Conservation (phyloP, 768 basidiomycete genomes). For the Termitomyces sp. region DNA sequence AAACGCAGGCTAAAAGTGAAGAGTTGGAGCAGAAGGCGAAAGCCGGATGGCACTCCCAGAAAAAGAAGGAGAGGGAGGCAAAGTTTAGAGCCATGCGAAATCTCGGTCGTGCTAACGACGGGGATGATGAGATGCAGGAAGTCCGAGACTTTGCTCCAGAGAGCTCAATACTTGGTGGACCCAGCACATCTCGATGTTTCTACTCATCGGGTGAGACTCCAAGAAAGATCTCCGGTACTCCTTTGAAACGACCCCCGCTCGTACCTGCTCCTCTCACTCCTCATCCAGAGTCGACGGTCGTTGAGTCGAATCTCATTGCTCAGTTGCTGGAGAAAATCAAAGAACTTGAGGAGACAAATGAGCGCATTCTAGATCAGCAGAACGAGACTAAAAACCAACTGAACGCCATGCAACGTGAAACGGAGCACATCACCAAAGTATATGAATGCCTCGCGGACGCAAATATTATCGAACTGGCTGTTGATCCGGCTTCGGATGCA, state of each 20-base stretch:
- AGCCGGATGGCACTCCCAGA: slow-evolving; percentile 35
- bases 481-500: slow-evolving; percentile 25
- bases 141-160: slow-evolving; percentile 61
- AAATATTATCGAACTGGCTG: slow-evolving; percentile 43
- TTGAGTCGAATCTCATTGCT: slow-evolving; percentile 55
- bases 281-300: slow-evolving; percentile 45
- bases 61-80: slow-evolving; percentile 49
- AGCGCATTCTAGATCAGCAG: slow-evolving; percentile 62
- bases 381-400: slow-evolving; percentile 54
- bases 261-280: slow-evolving; percentile 11
- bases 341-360: slow-evolving; percentile 73
- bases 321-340: slow-evolving; percentile 71
- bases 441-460: slow-evolving; percentile 66
- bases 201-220: slow-evolving; percentile 22
- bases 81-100: slow-evolving; percentile 50
- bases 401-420: slow-evolving; percentile 67
- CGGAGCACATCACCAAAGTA: slow-evolving; percentile 60
- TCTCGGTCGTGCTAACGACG: slow-evolving; percentile 24
- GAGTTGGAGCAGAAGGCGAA: slow-evolving; percentile 68
- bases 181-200: slow-evolving; percentile 24
- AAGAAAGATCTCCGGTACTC: slow-evolving; percentile 11
- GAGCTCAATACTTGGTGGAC: slow-evolving; percentile 35
- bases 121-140: slow-evolving; percentile 21
- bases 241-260: slow-evolving; percentile 10
- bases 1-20: slow-evolving; percentile 63